Evolutionary conservation across 2,329 filamentous ascomycete genomes (phyloP).

Genomic region (Colletotrichum cuscutae): DNA sequence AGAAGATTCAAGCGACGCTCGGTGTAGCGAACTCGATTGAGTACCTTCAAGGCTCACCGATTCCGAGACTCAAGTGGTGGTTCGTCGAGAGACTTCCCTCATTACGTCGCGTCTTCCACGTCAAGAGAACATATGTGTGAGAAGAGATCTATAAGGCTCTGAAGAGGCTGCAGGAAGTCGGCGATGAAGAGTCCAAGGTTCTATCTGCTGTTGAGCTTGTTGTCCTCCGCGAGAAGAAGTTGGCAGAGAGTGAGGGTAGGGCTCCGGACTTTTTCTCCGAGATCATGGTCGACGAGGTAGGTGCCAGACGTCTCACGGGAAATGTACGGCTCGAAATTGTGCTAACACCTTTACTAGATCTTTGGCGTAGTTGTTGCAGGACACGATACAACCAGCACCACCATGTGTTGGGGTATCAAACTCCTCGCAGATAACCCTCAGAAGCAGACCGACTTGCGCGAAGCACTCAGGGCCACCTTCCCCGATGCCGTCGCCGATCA

Average conservation of each 20-base stretch:
- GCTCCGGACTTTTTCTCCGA: conserved; percentile 25
- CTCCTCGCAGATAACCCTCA: conserved; percentile 23
- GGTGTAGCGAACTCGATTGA: conserved; percentile 16
- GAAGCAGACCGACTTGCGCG: conserved; percentile 15
- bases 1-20: conserved; percentile 25
- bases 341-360: conserved; percentile 16
- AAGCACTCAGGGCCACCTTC: conserved; percentile 1
- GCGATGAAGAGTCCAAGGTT: conserved; percentile 20
- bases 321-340: not conserved
- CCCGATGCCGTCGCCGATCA: conserved; percentile 34
- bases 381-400: conserved; percentile 43
- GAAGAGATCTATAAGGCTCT: conserved; percentile 28
- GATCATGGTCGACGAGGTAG: conserved; percentile 29
- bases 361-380: conserved; percentile 44
- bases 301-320: too few species aligned
- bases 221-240: conserved; percentile 27
- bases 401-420: conserved; percentile 43
- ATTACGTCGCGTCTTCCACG: not conserved
- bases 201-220: conserved; percentile 33
- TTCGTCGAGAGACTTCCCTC: conserved; percentile 3
- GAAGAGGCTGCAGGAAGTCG: conserved; percentile 4
- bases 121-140: conserved; percentile 9
- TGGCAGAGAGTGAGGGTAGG: conserved; percentile 29
- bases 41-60: conserved; percentile 15
- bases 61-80: conserved; percentile 25